Base-by-base conservation (phyloP, 371 early-diverging fungal species). In the Circinella minor region DNA sequence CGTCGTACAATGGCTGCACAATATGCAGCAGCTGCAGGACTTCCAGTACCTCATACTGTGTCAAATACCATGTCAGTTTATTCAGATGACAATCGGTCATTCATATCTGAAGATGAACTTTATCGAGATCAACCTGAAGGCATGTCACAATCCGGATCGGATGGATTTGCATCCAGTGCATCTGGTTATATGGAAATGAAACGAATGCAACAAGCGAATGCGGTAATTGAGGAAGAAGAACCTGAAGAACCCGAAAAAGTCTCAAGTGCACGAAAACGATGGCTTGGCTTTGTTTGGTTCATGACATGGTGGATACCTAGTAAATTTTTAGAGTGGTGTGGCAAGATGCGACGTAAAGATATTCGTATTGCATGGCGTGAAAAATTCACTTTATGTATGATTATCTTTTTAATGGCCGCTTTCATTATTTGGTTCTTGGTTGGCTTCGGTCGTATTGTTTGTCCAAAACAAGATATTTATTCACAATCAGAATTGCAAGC, bases 321-420 rank as follows among this genome's bases (percentile, higher is more conserved):
- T 61, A 84, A 80, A 15, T 86, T 84, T 66, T 72, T 96, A 68
- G 66, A 72, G 15, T 78, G 80, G 72, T 85, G 90, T 71, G 94
- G 92, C 62, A 79, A 87, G 36, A 94, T 95, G 90, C 87, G 88
- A 69, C 89, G 89, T 27, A 81, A 79, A 46, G 96, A 98, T 79
- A 87, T 94, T 55, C 91, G 90, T 36, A 86, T 95, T 77, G 97
- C 98, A 3, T 98, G 98, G 98, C 89, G 97, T 62, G 98, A 98
- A 78, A 96, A 98, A 84, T 84, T 98, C 4, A 89, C 96, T 0
- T 85, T 98, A 36, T 96, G 95, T 72, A 79, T 93, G 69, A 72
- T 98, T 51, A 96, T 98, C 71, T 78, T 92, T 38, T 77, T 95
- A 47, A 71, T 93, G 79, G 94, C 93, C 65, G 85, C 84, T 17